Percentiles rank a stretch among this genome's conserved stretches.
phyloP scores from a whole-genome alignment of 495 filamentous ascomycete genomes.

The Cryomyces antarcticus region DNA sequence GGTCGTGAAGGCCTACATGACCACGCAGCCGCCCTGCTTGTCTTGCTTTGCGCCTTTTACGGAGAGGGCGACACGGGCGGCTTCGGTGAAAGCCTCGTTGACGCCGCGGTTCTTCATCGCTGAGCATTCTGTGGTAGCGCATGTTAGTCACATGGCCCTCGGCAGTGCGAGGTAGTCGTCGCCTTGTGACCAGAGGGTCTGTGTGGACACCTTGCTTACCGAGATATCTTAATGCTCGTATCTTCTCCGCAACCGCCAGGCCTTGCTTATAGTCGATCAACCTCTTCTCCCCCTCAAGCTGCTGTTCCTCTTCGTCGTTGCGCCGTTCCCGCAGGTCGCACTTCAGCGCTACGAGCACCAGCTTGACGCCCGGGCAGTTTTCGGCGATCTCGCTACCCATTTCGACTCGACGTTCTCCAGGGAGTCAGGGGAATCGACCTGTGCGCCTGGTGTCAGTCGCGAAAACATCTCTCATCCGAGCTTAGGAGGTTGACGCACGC shows the following conservation, averaged over 20 bases:
- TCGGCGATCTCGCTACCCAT: constrained; percentile 95
- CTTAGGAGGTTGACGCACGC: constrained; percentile 24
- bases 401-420: constrained; percentile 96
- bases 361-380: constrained; percentile 83
- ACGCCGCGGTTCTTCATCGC: constrained; percentile 94
- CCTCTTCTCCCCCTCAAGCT: constrained; percentile 34
- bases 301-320: constrained; percentile 31
- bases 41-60: constrained; percentile 37
- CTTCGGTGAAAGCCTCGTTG: constrained; percentile 96
- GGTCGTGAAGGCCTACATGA: constrained; percentile 9
- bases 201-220: constrained; percentile 24
- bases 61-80: constrained; percentile 82
- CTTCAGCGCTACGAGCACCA: constrained; percentile 92
- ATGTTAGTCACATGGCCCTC: too few species aligned
- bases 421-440: constrained; percentile 83
- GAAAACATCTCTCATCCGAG: background rate
- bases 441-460: background rate
- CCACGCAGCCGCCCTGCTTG: constrained; percentile 6
- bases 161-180: too few species aligned
- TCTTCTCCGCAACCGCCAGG: constrained; percentile 76
- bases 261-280: constrained; percentile 87
- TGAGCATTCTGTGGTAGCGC: constrained; percentile 52
- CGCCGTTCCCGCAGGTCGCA: constrained; percentile 73
- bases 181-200: background rate
- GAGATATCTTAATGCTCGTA: constrained; percentile 75